Base-by-base conservation (phyloP, 208 protist genomes). In the Leishmania lainsoni region DNA sequence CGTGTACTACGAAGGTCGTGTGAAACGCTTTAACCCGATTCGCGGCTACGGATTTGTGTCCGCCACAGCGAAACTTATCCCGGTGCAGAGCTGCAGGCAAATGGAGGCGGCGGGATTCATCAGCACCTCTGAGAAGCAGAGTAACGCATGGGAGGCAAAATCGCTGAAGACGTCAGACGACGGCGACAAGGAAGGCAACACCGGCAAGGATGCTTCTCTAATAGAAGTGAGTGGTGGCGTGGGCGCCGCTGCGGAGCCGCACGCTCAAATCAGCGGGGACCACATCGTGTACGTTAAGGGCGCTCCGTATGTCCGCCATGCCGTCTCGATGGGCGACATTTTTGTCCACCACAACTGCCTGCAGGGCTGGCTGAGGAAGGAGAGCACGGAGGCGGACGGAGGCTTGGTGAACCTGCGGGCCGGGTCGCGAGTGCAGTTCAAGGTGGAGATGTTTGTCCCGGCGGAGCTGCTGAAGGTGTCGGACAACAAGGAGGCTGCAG, bases 21-120 rank as follows among this genome's bases (percentile, higher is more conserved):
- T 95, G 39, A 93, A 92, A 82, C 91, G 91, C n/a, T 94, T 91
- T 81, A 92, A 92, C 52, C 91, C 87, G 17, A 84, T 90, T 56
- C 88, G 89, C 35, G 89, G 91, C 29, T 94, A 91, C 75, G 90
- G 90, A 16, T 93, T 93, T 78, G 80, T 93, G 9, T 89, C 87
- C 6, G 90, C 90, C 3, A 89, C 85, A 5, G 79, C 89, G 74
- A 81, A 90, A 58, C 82, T 92, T 39, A n/a, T 84, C 17, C 75
- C 69, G 3, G 58, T 81, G 8, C 51, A 61, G 48, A 66, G 74
- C 1, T 52, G 42, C 22, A 68, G 14, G 48, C 12, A 42, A 42
- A 35, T 8, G 56, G 42, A 22, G 42, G 29, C 68, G 1, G 45
- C 70, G 39, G 35, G 26, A 9, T 42, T 68, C 20, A 56, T 45